Evolutionary conservation across 192 early-diverging fungal species (phyloP).

Genomic region (Podila epigama): DNA sequence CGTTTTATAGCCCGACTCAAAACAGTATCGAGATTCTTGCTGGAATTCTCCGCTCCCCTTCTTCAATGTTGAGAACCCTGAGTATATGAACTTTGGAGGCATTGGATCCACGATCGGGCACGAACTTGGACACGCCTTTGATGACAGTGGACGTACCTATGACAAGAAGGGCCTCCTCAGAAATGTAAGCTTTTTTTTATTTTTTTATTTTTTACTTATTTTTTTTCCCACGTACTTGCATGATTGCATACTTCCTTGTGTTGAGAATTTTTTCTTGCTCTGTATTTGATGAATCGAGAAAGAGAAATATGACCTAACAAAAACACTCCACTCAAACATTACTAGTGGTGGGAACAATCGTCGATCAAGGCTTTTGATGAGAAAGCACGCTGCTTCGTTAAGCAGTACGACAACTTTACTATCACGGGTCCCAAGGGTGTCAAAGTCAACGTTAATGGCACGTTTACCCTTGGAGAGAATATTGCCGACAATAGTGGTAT

Average conservation of each 20-base stretch:
- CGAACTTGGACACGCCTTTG: conserved; percentile 74
- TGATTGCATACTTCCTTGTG: no score
- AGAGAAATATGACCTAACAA: no score
- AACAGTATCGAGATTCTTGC: no score
- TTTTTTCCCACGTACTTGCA: no score
- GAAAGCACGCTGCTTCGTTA: conserved; percentile 62
- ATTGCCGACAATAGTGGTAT: conserved; percentile 68
- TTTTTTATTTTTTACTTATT: conserved; percentile 56
- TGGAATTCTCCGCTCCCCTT: no score
- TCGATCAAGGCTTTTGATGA: no score
- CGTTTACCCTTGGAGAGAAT: conserved; percentile 63
- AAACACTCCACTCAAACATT: no score
- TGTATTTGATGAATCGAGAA: no score
- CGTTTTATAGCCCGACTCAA: no score
- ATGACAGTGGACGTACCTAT: conserved; percentile 58
- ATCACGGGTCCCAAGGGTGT: conserved; percentile 39
- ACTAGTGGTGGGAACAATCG: no score
- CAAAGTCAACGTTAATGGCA: conserved; percentile 51
- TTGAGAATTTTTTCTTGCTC: no score
- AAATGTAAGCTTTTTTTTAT: conserved; percentile 15
- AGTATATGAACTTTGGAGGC: conserved; percentile 64
- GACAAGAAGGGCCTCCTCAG: conserved; percentile 54
- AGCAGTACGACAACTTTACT: conserved; percentile 61
- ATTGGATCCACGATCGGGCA: conserved; percentile 71
- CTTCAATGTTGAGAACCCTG: conserved; percentile 55